A percentile compares a stretch with the other conserved stretches of the same genome.
phyloP scores from a whole-genome alignment of 2,329 filamentous ascomycete species.

The Teratosphaeria viscida region DNA sequence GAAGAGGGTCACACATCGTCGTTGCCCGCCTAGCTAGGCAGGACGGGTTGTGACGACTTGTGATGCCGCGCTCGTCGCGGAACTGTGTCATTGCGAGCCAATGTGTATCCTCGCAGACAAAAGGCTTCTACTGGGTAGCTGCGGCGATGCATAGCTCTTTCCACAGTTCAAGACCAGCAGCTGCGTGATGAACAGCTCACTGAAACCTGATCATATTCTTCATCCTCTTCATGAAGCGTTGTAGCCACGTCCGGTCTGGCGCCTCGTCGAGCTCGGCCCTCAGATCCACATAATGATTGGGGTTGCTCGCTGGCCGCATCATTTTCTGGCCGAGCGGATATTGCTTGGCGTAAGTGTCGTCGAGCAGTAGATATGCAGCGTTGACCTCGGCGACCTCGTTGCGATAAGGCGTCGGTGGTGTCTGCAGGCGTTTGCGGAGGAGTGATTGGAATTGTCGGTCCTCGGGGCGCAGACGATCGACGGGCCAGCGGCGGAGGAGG shows the following conservation, averaged over 20 bases:
- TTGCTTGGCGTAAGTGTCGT: conserved; percentile 45
- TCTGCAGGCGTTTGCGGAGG: conserved; percentile 31
- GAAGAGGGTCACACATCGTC: too few relatives aligned
- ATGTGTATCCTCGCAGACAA: background rate
- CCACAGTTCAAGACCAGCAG: background rate
- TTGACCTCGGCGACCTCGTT: conserved; percentile 41
- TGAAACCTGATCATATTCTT: conserved; percentile 38
- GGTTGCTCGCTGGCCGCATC: conserved; percentile 41
- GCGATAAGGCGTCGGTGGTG: conserved; percentile 1
- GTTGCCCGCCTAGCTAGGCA: too few relatives aligned
- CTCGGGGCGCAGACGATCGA: conserved; percentile 40
- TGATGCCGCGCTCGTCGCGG: background rate
- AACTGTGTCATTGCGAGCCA: background rate
- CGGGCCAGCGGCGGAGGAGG: conserved; percentile 40
- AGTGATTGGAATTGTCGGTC: conserved; percentile 35
- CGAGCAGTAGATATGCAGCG: conserved; percentile 49
- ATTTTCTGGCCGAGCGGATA: conserved; percentile 39
- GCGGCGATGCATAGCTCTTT: background rate
- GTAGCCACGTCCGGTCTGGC: conserved; percentile 38
- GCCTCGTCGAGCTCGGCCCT: conserved; percentile 44
- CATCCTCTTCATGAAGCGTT: conserved; percentile 35
- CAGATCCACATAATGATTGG: conserved; percentile 43
- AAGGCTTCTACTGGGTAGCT: background rate
- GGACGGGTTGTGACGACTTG: too few relatives aligned
- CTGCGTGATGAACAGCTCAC: conserved; percentile 13